A percentile compares a stretch with the other conserved stretches of the same genome.
phyloP scores from a whole-genome alignment of 257 asterid genomes.

The Penstemon barbatus region DNA sequence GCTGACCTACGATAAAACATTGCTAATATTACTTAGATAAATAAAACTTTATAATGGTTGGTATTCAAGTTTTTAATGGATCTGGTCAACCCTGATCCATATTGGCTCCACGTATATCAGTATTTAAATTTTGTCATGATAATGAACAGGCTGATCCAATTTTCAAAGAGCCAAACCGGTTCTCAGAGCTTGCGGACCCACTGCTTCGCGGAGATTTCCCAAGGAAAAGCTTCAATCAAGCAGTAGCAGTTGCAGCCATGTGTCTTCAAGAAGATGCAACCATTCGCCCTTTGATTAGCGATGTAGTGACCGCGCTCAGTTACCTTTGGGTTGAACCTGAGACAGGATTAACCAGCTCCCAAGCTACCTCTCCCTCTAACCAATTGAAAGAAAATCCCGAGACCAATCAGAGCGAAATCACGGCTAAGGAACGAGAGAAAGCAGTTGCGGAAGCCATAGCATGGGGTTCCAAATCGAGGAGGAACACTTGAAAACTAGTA shows the following conservation, averaged over 20 bases:
- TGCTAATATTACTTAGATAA: no score
- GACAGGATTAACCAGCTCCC: slow-evolving; percentile 11
- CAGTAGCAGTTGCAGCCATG: slow-evolving; percentile 72
- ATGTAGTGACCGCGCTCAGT: slow-evolving; percentile 48
- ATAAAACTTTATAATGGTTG: no score
- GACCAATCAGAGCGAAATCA: background rate
- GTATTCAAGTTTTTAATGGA: no score
- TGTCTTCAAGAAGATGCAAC: slow-evolving; percentile 62
- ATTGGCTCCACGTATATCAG: background rate
- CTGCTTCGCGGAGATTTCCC: slow-evolving; percentile 43
- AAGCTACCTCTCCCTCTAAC: background rate
- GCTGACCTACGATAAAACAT: no score
- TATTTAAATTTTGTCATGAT: background rate
- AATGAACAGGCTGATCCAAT: slow-evolving; percentile 54
- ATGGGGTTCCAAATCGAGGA: slow-evolving; percentile 52
- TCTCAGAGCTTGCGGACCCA: slow-evolving; percentile 57
- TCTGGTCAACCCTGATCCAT: background rate
- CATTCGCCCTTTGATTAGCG: slow-evolving; percentile 55
- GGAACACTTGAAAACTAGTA: background rate
- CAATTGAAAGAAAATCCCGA: background rate
- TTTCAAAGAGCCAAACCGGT: slow-evolving; percentile 52
- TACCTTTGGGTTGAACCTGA: slow-evolving; percentile 36
- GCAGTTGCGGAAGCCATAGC: slow-evolving; percentile 51
- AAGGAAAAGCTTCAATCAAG: slow-evolving; percentile 51
- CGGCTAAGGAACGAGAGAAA: slow-evolving; percentile 36